Percentiles rank a stretch among this genome's conserved stretches.
Conservation (phyloP, 192 early-diverging fungal species). For the Gamsiella multidivaricata region DNA sequence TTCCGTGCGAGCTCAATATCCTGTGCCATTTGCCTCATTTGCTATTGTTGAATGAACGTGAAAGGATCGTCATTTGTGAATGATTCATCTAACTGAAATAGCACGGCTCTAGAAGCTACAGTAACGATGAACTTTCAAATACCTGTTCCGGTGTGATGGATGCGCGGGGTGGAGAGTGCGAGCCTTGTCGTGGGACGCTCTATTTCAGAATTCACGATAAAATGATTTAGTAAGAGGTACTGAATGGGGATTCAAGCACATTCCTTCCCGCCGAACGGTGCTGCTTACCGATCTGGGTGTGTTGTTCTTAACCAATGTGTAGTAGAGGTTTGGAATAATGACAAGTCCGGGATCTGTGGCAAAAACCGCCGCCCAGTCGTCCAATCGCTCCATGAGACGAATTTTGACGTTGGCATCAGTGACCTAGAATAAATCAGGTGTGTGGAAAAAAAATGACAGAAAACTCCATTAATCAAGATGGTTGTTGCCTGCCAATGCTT, state of each 20-base stretch:
- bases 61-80: no score
- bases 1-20: constrained; percentile 66
- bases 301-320: constrained; percentile 32
- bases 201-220: background rate
- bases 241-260: background rate
- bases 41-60: constrained; percentile 5
- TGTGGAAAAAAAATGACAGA: no score
- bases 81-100: background rate
- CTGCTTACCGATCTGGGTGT: constrained; percentile 32
- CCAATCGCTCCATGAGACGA: constrained; percentile 47
- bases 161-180: constrained; percentile 31
- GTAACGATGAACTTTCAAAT: background rate
- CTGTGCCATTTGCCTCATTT: constrained; percentile 54
- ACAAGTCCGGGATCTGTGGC: constrained; percentile 36
- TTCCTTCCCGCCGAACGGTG: background rate
- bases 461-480: no score
- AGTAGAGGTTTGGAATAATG: constrained; percentile 42
- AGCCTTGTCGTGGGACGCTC: background rate
- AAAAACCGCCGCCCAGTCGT: constrained; percentile 36
- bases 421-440: constrained; percentile 11
- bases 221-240: background rate
- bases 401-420: constrained; percentile 53
- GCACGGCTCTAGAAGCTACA: background rate
- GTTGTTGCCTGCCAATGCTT: no score
- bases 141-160: constrained; percentile 48